phyloP scores from a whole-genome alignment of 768 basidiomycete species.

The Boletus rex-veris region DNA sequence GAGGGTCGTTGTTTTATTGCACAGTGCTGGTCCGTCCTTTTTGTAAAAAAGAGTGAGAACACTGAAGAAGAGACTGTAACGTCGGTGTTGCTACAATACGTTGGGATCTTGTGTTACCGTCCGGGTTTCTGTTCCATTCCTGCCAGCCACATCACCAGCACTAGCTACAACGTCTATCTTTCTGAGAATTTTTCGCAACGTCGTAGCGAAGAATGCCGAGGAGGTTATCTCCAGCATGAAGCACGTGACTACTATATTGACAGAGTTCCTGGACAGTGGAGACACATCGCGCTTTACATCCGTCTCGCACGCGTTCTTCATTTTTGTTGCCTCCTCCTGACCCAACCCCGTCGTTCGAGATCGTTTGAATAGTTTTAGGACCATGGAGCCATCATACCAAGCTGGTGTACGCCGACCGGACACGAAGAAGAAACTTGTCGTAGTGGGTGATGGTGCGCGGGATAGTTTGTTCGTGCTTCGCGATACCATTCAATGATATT shows the following conservation, averaged over 20 bases:
- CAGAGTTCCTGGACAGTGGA: too few relatives aligned
- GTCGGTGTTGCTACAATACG: neutral
- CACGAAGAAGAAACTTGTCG: conserved; percentile 82
- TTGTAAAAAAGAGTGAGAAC: too few relatives aligned
- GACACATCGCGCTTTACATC: too few relatives aligned
- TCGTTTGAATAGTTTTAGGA: neutral
- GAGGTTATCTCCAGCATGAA: too few relatives aligned
- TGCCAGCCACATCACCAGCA: too few relatives aligned
- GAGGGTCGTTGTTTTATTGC: neutral
- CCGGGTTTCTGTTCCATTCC: neutral
- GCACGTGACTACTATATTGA: too few relatives aligned
- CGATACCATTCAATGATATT: conserved; percentile 25
- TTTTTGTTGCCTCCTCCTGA: neutral
- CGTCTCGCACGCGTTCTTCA: conserved; percentile 1
- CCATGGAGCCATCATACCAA: conserved; percentile 29
- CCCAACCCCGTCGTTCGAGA: neutral
- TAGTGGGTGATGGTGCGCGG: conserved; percentile 79
- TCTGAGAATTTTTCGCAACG: too few relatives aligned
- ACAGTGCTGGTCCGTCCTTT: neutral
- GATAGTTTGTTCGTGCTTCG: conserved; percentile 25
- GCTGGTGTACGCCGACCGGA: conserved; percentile 57
- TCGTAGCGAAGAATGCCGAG: too few relatives aligned
- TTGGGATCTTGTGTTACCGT: too few relatives aligned
- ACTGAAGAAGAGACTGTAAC: too few relatives aligned
- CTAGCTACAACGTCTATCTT: too few relatives aligned